Conservation (phyloP, 164 flowering plant genomes). For the Piper betle region DNA sequence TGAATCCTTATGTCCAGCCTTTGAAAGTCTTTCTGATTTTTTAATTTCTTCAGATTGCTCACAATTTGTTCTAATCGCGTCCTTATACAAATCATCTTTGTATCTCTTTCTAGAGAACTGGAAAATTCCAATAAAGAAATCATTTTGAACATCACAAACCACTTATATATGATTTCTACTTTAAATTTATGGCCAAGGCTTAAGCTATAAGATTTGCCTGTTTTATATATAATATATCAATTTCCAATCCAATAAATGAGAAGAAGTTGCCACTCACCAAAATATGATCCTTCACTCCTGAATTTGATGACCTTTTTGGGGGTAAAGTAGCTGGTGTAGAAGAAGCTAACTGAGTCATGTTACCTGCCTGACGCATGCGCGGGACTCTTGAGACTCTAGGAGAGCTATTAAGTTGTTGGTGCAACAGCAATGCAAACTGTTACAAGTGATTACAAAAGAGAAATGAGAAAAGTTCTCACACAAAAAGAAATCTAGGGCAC, state of each 20-base stretch:
- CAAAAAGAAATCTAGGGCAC: background rate
- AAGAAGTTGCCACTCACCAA: constrained; percentile 27
- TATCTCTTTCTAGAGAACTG: constrained; percentile 64
- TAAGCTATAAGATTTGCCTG: too few species aligned
- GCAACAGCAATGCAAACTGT: constrained; percentile 88
- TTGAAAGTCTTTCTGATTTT: constrained; percentile 28
- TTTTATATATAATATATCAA: too few species aligned
- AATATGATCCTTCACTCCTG: constrained; percentile 54
- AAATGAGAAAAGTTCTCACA: background rate
- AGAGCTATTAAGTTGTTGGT: constrained; percentile 96
- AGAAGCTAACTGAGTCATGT: constrained; percentile 61
- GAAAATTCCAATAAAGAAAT: background rate
- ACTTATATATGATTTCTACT: too few species aligned
- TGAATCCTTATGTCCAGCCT: constrained; percentile 35
- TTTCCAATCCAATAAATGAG: background rate
- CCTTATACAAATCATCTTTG: constrained; percentile 48
- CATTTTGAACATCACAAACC: too few species aligned
- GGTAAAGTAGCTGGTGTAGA: constrained; percentile 49
- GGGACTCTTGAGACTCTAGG: constrained; percentile 97
- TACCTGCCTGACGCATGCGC: constrained; percentile 69
- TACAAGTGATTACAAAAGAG: too few species aligned
- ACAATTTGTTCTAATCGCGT: constrained; percentile 26
- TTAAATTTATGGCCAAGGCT: too few species aligned
- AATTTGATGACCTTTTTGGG: constrained; percentile 49
- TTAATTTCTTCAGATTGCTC: constrained; percentile 44